Percentiles rank a stretch among this genome's conserved stretches.
Evolutionary conservation across 1,284 basidiomycete species (phyloP).

Genomic region (Trichosporon inkin): DNA sequence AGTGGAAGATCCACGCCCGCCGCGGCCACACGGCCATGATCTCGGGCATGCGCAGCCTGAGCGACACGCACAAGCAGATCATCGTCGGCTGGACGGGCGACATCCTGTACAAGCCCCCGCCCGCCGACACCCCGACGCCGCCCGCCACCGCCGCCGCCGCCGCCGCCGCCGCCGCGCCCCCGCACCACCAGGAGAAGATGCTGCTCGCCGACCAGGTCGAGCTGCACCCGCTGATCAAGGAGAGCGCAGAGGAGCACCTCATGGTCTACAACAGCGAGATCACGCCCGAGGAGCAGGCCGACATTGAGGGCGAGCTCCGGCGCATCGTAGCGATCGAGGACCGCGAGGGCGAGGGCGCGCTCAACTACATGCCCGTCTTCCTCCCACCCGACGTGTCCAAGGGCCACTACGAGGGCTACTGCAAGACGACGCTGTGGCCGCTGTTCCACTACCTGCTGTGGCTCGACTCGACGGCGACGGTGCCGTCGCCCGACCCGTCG

Average conservation of each 20-base stretch:
- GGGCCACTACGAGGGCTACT: constrained; percentile 94
- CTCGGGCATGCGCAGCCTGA: constrained; percentile 81
- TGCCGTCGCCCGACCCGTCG: constrained; percentile 62
- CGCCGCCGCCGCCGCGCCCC: no score
- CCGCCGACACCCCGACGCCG: neutral
- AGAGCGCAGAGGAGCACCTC: constrained; percentile 13
- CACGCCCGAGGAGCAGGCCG: constrained; percentile 58
- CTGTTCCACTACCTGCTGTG: constrained; percentile 97
- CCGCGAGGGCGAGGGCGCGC: constrained; percentile 54
- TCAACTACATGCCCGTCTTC: constrained; percentile 84
- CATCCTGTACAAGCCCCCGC: constrained; percentile 53
- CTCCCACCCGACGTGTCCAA: constrained; percentile 84
- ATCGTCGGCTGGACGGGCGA: constrained; percentile 94
- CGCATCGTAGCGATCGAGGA: constrained; percentile 60
- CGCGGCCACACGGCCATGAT: constrained; percentile 95
- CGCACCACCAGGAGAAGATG: constrained; percentile 13
- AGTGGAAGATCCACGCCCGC: constrained; percentile 74
- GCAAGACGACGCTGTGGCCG: constrained; percentile 96
- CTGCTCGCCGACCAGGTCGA: constrained; percentile 21
- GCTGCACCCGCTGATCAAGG: constrained; percentile 22
- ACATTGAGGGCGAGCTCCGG: constrained; percentile 62
- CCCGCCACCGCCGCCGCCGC: neutral
- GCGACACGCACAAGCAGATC: constrained; percentile 77
- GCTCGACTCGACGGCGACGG: constrained; percentile 68
- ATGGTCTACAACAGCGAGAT: constrained; percentile 58